Base-by-base conservation (phyloP, 2,329 filamentous ascomycete genomes). In the Aulographum hederae region DNA sequence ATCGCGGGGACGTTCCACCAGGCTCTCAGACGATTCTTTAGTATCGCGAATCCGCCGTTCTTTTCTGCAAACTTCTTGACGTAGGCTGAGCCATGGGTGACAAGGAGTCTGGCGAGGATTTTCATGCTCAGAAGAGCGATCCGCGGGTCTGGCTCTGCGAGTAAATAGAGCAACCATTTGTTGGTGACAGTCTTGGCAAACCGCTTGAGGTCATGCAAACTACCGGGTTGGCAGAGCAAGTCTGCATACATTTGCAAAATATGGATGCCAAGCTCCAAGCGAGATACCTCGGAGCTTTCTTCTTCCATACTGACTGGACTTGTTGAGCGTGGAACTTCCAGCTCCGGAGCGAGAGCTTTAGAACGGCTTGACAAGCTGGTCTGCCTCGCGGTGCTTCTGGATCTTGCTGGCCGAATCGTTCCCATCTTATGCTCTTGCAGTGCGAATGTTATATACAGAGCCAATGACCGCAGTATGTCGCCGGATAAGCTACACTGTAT, bases 161-260 rank as follows among this genome's bases (percentile, higher is more conserved):
- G 65, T 11, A 98, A 67, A 51, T 94, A 92, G 11, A 98, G 59
- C 11, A 93, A 67, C 85, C 85, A 94, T 76, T 93, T 93, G 43
- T 92, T 93, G 15, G 86, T 94, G 6, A 98, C 86, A 2, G 86
- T 91, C 46, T 78, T 79, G 4, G 84, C 81, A 59, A 98, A 95
- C 43, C 84, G 89, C 46, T 75, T 72, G 34, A 93, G 78, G 38
- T 77, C 73, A 11, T 60, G 60, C 6, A 66, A 56, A 39, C 75
- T 81, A 15, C 66, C 66, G 43, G 71, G 70, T 38, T 80, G 73
- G 44, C 84, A 93, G 6, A 94, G 60, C 8, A 93, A 62, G 17
- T 73, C 66, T 5, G 77, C 68, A 46, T 89, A 86, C 54, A 92
- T 73, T 39, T 69, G 69, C 14, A 94, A 58, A 32, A 94, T 69